A percentile compares a stretch with the other conserved stretches of the same genome.
These are phyloP conservation scores for Clonostachys rhizophaga DNA, from an alignment of 2,329 filamentous ascomycete species.

Conservation along the genomic window DNA sequence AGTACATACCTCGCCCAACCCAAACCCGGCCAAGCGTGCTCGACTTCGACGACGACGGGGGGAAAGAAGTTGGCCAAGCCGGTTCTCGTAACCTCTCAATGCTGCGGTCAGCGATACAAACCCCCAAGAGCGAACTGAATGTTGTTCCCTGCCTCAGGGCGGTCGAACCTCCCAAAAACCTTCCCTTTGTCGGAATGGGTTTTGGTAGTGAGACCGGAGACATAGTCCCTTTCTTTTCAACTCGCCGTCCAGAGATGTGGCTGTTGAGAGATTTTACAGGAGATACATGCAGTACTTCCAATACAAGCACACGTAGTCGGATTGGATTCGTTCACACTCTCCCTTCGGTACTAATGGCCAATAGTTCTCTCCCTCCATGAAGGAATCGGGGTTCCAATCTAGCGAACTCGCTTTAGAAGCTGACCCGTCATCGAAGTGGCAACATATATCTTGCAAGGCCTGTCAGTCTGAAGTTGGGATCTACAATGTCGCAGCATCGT, in stretches of 20 bases:
- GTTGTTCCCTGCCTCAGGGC: constrained; percentile 14
- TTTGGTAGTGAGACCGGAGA: constrained; percentile 20
- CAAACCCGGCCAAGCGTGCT: not conserved
- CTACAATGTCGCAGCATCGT: constrained; percentile 34
- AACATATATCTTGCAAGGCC: constrained; percentile 36
- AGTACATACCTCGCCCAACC: constrained; percentile 13
- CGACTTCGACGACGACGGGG: constrained; percentile 15
- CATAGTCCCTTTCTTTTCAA: constrained; percentile 34
- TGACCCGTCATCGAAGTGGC: constrained; percentile 13
- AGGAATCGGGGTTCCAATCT: too few species aligned
- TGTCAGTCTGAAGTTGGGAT: constrained; percentile 44
- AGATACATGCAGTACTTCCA: constrained; percentile 33
- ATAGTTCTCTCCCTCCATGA: too few species aligned
- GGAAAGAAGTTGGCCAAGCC: constrained; percentile 61
- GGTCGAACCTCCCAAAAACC: constrained; percentile 20
- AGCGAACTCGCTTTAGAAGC: too few species aligned
- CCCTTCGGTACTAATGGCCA: too few species aligned
- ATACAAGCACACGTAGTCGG: not conserved
- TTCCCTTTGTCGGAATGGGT: constrained; percentile 35
- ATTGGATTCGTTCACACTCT: too few species aligned
- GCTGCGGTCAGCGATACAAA: constrained; percentile 64
- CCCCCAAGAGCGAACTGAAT: constrained; percentile 48
- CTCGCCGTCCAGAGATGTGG: constrained; percentile 41
- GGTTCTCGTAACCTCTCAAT: constrained; percentile 36
- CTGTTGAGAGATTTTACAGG: constrained; percentile 40